Evolutionary conservation across 2,329 filamentous ascomycete genomes (phyloP).

Genomic region (Lecanicillium sp.): DNA sequence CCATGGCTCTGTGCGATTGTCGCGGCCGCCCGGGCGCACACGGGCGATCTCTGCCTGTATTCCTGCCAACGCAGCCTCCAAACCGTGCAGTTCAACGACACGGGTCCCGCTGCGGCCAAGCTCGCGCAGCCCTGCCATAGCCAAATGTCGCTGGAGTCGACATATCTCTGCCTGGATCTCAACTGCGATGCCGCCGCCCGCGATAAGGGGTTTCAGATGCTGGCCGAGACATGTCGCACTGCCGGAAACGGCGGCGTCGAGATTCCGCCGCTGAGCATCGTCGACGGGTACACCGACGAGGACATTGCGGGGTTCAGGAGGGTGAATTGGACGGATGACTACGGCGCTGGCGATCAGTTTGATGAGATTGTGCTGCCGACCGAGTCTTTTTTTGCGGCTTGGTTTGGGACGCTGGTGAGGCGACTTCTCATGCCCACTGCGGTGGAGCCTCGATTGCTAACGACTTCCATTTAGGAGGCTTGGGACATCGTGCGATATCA

Average conservation of each 20-base stretch:
- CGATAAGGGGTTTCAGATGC: constrained; percentile 14
- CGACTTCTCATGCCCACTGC: background rate
- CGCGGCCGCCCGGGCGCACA: too few relatives aligned
- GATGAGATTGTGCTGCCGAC: constrained; percentile 26
- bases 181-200: constrained; percentile 24
- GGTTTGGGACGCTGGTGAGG: constrained; percentile 31
- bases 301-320: constrained; percentile 22
- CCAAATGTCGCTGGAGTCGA: constrained; percentile 18
- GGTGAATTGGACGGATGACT: constrained; percentile 20
- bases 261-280: constrained; percentile 26
- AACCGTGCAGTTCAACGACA: constrained; percentile 23
- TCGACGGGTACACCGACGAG: constrained; percentile 24
- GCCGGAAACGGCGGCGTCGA: constrained; percentile 11
- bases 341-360: constrained; percentile 9
- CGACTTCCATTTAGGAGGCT: constrained; percentile 22
- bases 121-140: constrained; percentile 21
- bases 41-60: constrained; percentile 18
- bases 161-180: constrained; percentile 28
- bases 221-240: constrained; percentile 28
- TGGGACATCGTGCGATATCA: constrained; percentile 23
- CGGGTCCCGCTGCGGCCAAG: constrained; percentile 12
- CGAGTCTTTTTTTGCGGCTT: constrained; percentile 21
- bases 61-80: constrained; percentile 22
- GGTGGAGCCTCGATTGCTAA: background rate
- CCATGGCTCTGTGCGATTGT: too few relatives aligned